These are phyloP conservation scores for Amanita exitialis DNA, from an alignment of 768 basidiomycete genomes.

Conservation along the genomic window DNA sequence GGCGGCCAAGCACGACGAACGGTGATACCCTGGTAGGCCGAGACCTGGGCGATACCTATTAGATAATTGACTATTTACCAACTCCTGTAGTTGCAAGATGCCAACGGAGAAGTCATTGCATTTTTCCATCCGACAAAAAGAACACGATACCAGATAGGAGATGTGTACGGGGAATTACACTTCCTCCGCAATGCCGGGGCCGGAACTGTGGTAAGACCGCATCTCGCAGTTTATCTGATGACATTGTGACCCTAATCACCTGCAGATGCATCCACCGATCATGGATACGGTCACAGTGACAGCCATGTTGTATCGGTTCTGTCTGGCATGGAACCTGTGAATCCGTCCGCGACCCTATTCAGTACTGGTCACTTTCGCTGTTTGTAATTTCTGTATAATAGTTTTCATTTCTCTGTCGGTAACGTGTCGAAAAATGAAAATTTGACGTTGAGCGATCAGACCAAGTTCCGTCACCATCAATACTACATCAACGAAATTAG, in stretches of 20 bases:
- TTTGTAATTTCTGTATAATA: neutral
- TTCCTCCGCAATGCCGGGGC: conserved; percentile 71
- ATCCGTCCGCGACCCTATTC: neutral
- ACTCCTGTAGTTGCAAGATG: conserved; percentile 54
- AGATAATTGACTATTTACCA: conserved; percentile 10
- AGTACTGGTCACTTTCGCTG: neutral
- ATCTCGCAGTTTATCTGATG: conserved; percentile 9
- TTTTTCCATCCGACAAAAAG: conserved; percentile 72
- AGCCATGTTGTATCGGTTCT: conserved; percentile 79
- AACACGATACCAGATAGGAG: conserved; percentile 77
- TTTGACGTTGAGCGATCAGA: neutral
- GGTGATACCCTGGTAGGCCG: conserved; percentile 47
- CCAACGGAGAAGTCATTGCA: conserved; percentile 58
- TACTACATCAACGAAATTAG: conserved; percentile 4
- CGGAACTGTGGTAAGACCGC: conserved; percentile 63
- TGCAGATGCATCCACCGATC: conserved; percentile 76
- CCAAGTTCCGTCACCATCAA: neutral
- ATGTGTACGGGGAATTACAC: conserved; percentile 80
- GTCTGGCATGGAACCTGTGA: conserved; percentile 42
- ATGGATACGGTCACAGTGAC: conserved; percentile 86
- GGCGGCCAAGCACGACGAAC: conserved; percentile 56
- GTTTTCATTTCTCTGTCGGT: neutral
- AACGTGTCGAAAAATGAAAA: neutral
- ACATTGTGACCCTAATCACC: conserved; percentile 8
- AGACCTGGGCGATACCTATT: conserved; percentile 9